These are phyloP conservation scores for Selaginella tamariscina DNA, from an alignment of 75 land plant genomes.

Conservation along the genomic window DNA sequence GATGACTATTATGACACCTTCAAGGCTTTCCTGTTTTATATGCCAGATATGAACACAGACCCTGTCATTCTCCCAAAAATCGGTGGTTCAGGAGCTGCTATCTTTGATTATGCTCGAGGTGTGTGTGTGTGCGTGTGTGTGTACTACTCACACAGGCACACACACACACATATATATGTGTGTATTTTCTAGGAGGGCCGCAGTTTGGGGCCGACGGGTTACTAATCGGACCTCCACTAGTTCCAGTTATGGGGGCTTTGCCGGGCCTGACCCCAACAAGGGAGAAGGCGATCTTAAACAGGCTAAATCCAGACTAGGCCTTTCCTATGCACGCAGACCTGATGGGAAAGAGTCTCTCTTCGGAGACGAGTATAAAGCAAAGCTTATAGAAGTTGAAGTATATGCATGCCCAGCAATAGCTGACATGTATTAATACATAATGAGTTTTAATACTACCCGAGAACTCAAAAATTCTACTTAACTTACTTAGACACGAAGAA, in stretches of 20 bases:
- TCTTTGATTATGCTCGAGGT: conserved; percentile 73
- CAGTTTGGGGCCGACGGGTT: conserved; percentile 89
- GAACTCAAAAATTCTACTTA: too few relatives aligned
- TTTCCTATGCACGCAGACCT: conserved; percentile 65
- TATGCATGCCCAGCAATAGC: conserved; percentile 16
- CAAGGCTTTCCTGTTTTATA: conserved; percentile 82
- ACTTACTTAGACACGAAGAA: not conserved
- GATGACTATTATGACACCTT: conserved; percentile 86
- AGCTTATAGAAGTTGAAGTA: conserved; percentile 14
- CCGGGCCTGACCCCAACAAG: conserved; percentile 75
- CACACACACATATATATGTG: too few relatives aligned
- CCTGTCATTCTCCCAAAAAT: conserved; percentile 49
- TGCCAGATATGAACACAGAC: conserved; percentile 16
- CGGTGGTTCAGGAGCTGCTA: conserved; percentile 82
- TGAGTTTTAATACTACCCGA: too few relatives aligned
- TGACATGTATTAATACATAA: conserved; percentile 18
- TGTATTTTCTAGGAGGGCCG: too few relatives aligned
- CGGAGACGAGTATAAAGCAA: conserved; percentile 28
- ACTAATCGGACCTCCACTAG: conserved; percentile 69
- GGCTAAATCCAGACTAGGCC: conserved; percentile 68
- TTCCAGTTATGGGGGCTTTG: conserved; percentile 89
- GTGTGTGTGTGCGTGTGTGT: too few relatives aligned
- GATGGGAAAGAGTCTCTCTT: conserved; percentile 83
- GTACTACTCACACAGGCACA: too few relatives aligned
- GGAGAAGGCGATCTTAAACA: conserved; percentile 61